phyloP scores from a whole-genome alignment of 1,284 basidiomycete species.

The Hypsizygus ulmarius region DNA sequence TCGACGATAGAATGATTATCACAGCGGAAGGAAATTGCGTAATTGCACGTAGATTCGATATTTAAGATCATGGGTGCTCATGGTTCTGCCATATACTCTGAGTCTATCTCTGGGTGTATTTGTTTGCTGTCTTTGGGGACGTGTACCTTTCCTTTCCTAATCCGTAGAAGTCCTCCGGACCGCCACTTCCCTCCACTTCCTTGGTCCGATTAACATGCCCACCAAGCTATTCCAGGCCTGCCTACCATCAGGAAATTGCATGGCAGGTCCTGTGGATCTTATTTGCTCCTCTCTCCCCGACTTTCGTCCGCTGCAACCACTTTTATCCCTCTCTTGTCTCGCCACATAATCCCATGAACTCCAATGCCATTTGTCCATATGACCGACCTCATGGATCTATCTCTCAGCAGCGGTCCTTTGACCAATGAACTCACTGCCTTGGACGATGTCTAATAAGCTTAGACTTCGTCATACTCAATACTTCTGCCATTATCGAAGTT shows the following conservation, averaged over 20 bases:
- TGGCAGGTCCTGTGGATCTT: no score
- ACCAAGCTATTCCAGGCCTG: no score
- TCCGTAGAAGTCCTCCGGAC: no score
- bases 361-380: not conserved
- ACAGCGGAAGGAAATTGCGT: constrained; percentile 51
- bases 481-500: not conserved
- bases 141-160: not conserved
- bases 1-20: constrained; percentile 73
- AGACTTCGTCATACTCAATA: not conserved
- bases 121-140: not conserved
- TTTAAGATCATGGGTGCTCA: constrained; percentile 34
- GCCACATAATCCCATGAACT: no score
- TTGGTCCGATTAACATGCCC: no score
- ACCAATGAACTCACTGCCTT: not conserved
- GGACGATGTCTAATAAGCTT: not conserved
- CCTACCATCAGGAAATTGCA: no score
- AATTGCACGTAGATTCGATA: constrained; percentile 65
- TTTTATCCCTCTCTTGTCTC: no score
- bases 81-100: no score
- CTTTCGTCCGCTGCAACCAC: no score
- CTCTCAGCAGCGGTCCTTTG: not conserved
- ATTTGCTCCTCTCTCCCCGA: no score
- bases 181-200: no score
- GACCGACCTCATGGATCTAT: not conserved
- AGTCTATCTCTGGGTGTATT: not conserved